Evolutionary conservation across 139 green algal species (phyloP).

Genomic region (Tetratostichococcus sp.): DNA sequence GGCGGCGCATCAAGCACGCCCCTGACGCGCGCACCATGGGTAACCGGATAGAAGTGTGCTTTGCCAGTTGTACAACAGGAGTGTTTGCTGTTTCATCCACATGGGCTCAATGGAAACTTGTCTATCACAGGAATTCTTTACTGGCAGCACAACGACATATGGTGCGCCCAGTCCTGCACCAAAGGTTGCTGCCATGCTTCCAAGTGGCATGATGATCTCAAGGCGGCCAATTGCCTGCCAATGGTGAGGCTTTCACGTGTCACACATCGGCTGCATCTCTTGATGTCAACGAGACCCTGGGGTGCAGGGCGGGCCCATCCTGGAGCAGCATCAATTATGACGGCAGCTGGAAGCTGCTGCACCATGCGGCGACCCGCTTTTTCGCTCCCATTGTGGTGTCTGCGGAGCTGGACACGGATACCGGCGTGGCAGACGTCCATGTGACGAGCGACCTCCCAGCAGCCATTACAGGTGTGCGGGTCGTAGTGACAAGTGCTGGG

Average conservation of each 20-base stretch:
- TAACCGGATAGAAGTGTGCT: too few relatives aligned
- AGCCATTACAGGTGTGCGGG: constrained; percentile 15
- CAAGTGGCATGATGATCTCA: not conserved
- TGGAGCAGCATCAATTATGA: constrained; percentile 60
- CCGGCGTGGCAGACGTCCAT: constrained; percentile 2
- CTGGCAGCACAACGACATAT: constrained; percentile 84
- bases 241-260: too few relatives aligned
- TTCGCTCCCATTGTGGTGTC: constrained; percentile 36
- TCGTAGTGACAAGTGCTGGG: too few relatives aligned
- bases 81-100: too few relatives aligned
- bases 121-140: too few relatives aligned
- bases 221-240: too few relatives aligned
- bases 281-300: not conserved
- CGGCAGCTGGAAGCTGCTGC: constrained; percentile 58
- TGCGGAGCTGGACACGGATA: not conserved
- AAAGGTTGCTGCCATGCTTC: not conserved
- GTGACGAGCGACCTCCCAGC: constrained; percentile 29
- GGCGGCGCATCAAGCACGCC: constrained; percentile 52
- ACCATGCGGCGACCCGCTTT: constrained; percentile 40
- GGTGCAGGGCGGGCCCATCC: constrained; percentile 39
- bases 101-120: too few relatives aligned
- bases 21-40: constrained; percentile 58
- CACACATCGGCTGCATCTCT: too few relatives aligned
- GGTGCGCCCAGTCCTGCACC: constrained; percentile 21
- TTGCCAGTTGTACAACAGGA: too few relatives aligned